phyloP scores from a whole-genome alignment of 768 basidiomycete species.

The Kwoniella europaea region DNA sequence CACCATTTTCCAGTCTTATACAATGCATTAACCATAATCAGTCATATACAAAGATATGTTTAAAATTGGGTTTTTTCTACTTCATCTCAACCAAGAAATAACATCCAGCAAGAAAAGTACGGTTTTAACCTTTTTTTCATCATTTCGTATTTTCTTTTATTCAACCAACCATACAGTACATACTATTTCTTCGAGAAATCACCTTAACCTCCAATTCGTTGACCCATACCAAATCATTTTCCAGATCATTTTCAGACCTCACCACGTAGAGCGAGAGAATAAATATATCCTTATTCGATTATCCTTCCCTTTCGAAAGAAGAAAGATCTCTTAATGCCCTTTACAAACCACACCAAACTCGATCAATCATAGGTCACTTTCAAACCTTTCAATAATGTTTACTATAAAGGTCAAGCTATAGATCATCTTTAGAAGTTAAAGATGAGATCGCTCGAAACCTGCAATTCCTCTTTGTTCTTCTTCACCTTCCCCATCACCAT shows the following conservation, averaged over 20 bases:
- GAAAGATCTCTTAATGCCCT: not conserved
- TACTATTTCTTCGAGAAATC: not conserved
- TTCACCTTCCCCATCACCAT: not conserved
- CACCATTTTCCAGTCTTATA: not conserved
- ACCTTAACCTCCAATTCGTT: not conserved
- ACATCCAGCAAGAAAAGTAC: too few relatives aligned
- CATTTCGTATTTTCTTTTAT: not conserved
- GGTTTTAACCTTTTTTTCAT: not conserved
- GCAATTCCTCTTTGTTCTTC: not conserved
- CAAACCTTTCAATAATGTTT: not conserved
- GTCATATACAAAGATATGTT: not conserved
- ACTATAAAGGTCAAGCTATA: not conserved
- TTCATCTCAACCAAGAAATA: not conserved
- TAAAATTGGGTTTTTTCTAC: not conserved
- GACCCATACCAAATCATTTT: not conserved
- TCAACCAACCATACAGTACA: not conserved
- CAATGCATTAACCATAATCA: conserved; percentile 4
- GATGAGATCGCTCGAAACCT: conserved; percentile 7
- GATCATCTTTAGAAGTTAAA: not conserved
- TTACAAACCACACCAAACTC: not conserved
- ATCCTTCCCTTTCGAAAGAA: not conserved
- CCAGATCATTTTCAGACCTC: not conserved
- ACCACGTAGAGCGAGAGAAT: not conserved
- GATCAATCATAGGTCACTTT: not conserved
- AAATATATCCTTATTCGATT: not conserved